Evolutionary conservation across 805 yeast genomes (phyloP), one percentile per base, ranked within the genome.

Genomic region (Phaffomyces antillensis): DNA sequence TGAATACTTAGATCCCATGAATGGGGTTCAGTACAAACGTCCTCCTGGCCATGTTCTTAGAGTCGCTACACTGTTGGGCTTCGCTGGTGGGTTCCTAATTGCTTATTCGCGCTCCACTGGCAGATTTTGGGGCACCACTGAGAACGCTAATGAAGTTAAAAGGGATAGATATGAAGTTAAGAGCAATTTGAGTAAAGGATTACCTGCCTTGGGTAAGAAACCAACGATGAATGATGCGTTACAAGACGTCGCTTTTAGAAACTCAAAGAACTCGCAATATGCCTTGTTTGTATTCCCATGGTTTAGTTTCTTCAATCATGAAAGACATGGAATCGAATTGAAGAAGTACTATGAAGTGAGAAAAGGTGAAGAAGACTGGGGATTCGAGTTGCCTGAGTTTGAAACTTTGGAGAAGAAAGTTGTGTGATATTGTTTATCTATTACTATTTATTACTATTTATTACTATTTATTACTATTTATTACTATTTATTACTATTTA

Each of bases 221-320:
- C 78, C 87, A 45, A 68, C 72, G 42, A 71, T 86, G 65, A 74
- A 77, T 40, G 83, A 79, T 48, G 76, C 87, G 70, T 64, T 83
- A 56, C 86, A 86, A 63, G 84, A 79, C 53, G 72, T 83, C 51
- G 79, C 95, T 48, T 78, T 84, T 56, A 76, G 88, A 68, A 83
- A 84, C 71, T 82, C 93, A 23, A 83, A 81, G 53, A 79, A 79
- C 59, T 78, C 95, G 8, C 79, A 77, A 58, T 63, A 77, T 46
- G 67, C 72, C 44, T 60, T 81, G 54, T 75, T 79, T 45, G 59
- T 84, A 49, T 63, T 86, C 56, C 95, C 95, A 23, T 81, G 88
- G 87, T 86, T 87, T 71, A 87, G 87, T 67, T 68, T 84, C 50
- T 88, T 80, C 39, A 67, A 79, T 61, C 96, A 86, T 64, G 88